phyloP scores from a whole-genome alignment of 805 yeast genomes.

The Candida loeiensis region DNA sequence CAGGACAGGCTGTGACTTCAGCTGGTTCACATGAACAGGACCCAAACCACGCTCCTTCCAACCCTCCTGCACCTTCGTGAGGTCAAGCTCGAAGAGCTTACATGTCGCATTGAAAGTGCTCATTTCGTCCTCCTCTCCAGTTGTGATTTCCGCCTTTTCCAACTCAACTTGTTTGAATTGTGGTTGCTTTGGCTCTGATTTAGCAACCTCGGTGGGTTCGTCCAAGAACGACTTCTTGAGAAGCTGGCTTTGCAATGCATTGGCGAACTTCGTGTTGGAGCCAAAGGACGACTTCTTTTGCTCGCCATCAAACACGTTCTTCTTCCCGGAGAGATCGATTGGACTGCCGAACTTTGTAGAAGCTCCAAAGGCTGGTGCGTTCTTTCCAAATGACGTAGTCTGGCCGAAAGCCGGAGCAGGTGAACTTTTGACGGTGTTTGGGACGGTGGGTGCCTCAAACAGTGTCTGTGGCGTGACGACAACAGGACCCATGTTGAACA shows the following conservation, averaged over 20 bases:
- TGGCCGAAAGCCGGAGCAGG: constrained; percentile 9
- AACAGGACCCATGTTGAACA: constrained; percentile 11
- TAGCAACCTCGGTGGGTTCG: constrained; percentile 18
- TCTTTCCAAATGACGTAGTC: constrained; percentile 5
- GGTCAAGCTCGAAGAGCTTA: constrained; percentile 71
- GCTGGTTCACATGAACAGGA: constrained; percentile 70
- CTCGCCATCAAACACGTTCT: constrained; percentile 33
- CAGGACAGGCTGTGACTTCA: constrained; percentile 32
- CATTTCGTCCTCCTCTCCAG: constrained; percentile 89
- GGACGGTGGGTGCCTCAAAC: constrained; percentile 14
- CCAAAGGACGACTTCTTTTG: constrained; percentile 44
- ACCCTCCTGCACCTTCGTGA: constrained; percentile 63
- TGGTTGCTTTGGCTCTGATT: constrained; percentile 17
- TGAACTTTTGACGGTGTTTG: constrained; percentile 10
- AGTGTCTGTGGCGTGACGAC: constrained; percentile 12
- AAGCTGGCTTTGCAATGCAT: constrained; percentile 53
- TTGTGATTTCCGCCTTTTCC: constrained; percentile 53
- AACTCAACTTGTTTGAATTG: constrained; percentile 58
- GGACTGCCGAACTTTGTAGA: constrained; percentile 2
- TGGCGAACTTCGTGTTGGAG: constrained; percentile 43
- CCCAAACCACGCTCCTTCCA: constrained; percentile 98
- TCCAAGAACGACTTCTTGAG: constrained; percentile 59
- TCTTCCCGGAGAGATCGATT: constrained; percentile 1
- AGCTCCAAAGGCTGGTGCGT: constrained; percentile 1
- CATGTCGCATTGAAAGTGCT: constrained; percentile 68